These are phyloP conservation scores for Eremochloa ophiuroides DNA, from an alignment of 176 grass and related monocot species.

Conservation along the genomic window DNA sequence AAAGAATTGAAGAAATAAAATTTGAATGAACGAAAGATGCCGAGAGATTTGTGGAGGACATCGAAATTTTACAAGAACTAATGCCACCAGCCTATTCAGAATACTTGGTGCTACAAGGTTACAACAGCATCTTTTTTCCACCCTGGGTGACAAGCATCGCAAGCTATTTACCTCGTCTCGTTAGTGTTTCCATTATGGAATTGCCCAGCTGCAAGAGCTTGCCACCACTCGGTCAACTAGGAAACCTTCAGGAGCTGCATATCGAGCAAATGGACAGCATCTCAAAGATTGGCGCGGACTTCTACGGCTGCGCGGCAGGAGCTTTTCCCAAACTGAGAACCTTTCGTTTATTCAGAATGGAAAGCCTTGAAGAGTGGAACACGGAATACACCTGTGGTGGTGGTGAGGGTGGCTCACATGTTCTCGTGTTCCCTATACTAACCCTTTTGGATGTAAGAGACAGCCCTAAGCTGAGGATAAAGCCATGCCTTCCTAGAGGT, in stretches of 20 bases:
- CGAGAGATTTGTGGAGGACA: constrained; percentile 3
- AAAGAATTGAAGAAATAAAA: background rate
- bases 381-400: background rate
- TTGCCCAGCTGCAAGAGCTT: background rate
- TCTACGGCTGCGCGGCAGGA: background rate
- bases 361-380: background rate
- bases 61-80: background rate
- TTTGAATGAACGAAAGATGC: background rate
- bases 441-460: background rate
- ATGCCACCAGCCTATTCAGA: background rate
- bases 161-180: background rate
- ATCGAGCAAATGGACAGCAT: background rate
- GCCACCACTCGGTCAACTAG: background rate
- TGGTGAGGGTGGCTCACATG: background rate
- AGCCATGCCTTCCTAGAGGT: background rate
- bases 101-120: background rate
- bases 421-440: background rate
- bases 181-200: background rate
- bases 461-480: background rate
- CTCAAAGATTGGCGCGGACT: background rate
- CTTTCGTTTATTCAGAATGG: background rate
- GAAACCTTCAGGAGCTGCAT: background rate
- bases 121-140: background rate
- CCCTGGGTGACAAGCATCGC: background rate
- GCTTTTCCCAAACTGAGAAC: background rate